A percentile compares a stretch with the other conserved stretches of the same genome.
These are phyloP conservation scores for Parathielavia hyrcaniae DNA, from an alignment of 495 filamentous ascomycete species.

Conservation along the genomic window DNA sequence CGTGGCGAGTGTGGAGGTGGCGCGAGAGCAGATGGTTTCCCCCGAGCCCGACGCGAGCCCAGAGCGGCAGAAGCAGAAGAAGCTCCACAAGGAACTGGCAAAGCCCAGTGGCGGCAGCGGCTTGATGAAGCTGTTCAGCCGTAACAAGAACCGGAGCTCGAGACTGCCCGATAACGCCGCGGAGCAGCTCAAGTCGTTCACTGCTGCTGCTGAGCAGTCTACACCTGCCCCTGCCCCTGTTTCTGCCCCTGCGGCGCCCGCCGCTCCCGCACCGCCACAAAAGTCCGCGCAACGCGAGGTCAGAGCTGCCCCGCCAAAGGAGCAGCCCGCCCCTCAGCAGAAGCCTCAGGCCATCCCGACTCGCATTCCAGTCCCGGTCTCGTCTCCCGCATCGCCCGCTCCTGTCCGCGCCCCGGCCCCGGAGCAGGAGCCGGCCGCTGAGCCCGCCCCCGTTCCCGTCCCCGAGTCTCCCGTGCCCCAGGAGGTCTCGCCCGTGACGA, in stretches of 20 bases:
- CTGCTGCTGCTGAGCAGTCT: conserved; percentile 21
- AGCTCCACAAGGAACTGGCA: conserved; percentile 52
- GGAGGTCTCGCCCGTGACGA: conserved; percentile 53
- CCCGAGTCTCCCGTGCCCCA: conserved; percentile 51
- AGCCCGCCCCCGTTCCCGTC: conserved; percentile 39
- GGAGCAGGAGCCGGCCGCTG: conserved; percentile 22
- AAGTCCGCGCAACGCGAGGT: conserved; percentile 25
- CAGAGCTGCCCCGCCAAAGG: conserved; percentile 23
- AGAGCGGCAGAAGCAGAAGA: conserved; percentile 46
- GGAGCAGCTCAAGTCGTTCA: conserved; percentile 36
- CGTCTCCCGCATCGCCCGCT: conserved; percentile 4
- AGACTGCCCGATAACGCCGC: conserved; percentile 47
- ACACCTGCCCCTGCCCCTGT: conserved; percentile 20
- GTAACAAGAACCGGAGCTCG: conserved; percentile 52
- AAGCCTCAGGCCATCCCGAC: conserved; percentile 7
- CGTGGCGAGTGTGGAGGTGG: conserved; percentile 32
- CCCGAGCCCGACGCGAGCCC: conserved; percentile 42
- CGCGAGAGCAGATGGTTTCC: conserved; percentile 40
- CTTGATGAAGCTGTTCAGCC: conserved; percentile 59
- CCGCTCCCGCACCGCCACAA: conserved; percentile 26
- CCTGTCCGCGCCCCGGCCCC: background rate
- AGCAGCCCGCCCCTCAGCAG: conserved; percentile 26
- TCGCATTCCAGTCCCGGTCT: conserved; percentile 10
- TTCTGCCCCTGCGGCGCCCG: conserved; percentile 11
- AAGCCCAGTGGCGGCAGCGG: conserved; percentile 38